These are phyloP conservation scores for Sclerotinia glacialis DNA, from an alignment of 2,329 filamentous ascomycete species.

Conservation along the genomic window DNA sequence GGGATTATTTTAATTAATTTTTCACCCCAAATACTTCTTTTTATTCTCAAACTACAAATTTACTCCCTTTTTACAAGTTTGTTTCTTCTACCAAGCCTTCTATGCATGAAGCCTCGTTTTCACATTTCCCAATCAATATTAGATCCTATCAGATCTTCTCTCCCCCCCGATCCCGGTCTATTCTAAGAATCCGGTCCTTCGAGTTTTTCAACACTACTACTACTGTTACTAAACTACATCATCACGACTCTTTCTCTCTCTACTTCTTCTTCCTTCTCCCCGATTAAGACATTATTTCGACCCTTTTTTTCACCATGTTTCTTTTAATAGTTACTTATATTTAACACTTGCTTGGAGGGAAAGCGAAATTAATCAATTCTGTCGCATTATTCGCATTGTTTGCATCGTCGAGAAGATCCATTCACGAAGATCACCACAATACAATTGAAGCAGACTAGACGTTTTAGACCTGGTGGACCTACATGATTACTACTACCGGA, in stretches of 20 bases:
- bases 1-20: not conserved
- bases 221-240: not conserved
- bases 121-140: not conserved
- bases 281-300: not conserved
- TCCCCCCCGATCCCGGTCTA: not conserved
- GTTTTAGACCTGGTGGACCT: too few relatives aligned
- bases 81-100: constrained; percentile 22
- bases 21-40: not conserved
- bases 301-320: constrained; percentile 9
- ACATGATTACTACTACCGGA: not conserved
- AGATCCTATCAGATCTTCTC: not conserved
- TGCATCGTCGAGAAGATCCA: constrained; percentile 4
- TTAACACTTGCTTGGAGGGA: not conserved
- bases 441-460: constrained; percentile 2
- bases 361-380: not conserved
- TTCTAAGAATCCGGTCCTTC: constrained; percentile 4
- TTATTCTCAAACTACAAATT: not conserved
- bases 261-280: too few relatives aligned
- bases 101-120: constrained; percentile 15
- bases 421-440: constrained; percentile 8
- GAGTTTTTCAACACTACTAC: not conserved
- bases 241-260: not conserved
- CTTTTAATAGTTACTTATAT: not conserved
- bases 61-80: not conserved
- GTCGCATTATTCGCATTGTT: not conserved